Base-by-base conservation (phyloP, 176 grass and related monocot genomes). In the Eragrostis nindensis region DNA sequence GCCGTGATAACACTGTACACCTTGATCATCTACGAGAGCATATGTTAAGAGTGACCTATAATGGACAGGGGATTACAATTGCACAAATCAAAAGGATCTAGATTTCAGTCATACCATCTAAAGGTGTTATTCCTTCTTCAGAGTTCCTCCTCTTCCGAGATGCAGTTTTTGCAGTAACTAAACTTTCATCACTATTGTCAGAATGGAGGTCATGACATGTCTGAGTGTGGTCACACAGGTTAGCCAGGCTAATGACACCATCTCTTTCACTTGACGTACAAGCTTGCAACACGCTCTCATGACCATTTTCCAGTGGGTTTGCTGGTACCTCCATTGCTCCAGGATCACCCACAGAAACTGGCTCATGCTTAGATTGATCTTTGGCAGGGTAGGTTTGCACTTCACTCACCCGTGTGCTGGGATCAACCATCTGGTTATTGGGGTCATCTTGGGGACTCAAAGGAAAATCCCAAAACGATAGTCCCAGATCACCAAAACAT, bases 391-490 rank as follows among this genome's bases (percentile, higher is more conserved):
- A 36, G 52, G 68, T 77, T 75, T 85, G 78, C 44, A 79, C 70
- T 61, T 76, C 73, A 56, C 59, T 36, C 32, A 36, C 32, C 32
- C 32, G 32, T 36, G 32, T 4, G 32, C 71, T 70, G 82, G 66
- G 86, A 85, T 88, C 50, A 62, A 39, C 67, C 42, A 80, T 62
- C 50, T 54, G 56, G 60, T 63, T 27, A 38, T 61, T 87, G 62
- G 52, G 27, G 27, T 61, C 74, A 57, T 82, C 44, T 80, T 80
- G 68, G 44, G 87, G 63, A 75, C 80, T 71, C 22, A 52, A 83
- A 65, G 74, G 60, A 76, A 72, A 67, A 44, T 90, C 77, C 95
- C 95, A 94, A 72, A 88, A 82, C 57, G 87, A 64, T 52, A 98
- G 49, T 45, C 71, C 86, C 70, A 92, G 89, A 50, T 94, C 87